Conservation (phyloP, 1,284 basidiomycete species). For the Melanopsichium pennsylvanicum region DNA sequence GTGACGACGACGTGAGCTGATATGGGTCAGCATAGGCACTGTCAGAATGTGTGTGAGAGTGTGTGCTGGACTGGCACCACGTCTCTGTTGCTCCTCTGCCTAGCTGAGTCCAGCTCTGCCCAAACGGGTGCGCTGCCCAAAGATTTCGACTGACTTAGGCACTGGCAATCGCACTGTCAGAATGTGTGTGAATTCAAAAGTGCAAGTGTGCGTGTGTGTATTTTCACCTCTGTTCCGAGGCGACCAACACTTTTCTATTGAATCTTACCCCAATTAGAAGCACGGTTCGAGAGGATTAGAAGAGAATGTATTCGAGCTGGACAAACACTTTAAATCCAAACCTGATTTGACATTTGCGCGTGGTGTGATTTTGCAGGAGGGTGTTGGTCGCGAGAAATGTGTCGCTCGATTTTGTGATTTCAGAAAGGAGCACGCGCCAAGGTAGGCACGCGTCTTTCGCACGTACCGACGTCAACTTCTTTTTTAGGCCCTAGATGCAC, state of each 20-base stretch:
- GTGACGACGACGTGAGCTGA: slow-evolving; percentile 1
- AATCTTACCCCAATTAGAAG: not conserved
- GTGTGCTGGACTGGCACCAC: slow-evolving; percentile 1
- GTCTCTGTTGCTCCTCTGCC: too few species aligned
- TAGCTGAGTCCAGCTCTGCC: too few species aligned
- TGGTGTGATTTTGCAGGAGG: slow-evolving; percentile 21
- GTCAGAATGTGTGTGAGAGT: not conserved
- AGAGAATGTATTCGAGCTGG: not conserved
- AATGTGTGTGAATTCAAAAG: not conserved
- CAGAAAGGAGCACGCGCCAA: slow-evolving; percentile 8
- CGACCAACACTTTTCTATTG: slow-evolving; percentile 17
- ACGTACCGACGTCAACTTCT: not conserved
- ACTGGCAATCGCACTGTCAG: too few species aligned
- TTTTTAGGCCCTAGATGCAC: slow-evolving; percentile 1
- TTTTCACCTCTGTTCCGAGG: not conserved
- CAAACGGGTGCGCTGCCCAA: too few species aligned
- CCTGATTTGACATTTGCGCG: not conserved
- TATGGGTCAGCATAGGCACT: not conserved
- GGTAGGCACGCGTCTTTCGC: slow-evolving; percentile 15
- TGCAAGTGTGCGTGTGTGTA: slow-evolving; percentile 2
- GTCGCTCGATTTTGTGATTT: slow-evolving; percentile 9
- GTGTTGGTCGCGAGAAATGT: slow-evolving; percentile 5
- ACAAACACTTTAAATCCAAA: not conserved
- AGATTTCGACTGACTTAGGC: too few species aligned
- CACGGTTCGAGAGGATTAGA: too few species aligned